Conservation (phyloP, 192 early-diverging fungal species). For the Coemansia sp. region DNA sequence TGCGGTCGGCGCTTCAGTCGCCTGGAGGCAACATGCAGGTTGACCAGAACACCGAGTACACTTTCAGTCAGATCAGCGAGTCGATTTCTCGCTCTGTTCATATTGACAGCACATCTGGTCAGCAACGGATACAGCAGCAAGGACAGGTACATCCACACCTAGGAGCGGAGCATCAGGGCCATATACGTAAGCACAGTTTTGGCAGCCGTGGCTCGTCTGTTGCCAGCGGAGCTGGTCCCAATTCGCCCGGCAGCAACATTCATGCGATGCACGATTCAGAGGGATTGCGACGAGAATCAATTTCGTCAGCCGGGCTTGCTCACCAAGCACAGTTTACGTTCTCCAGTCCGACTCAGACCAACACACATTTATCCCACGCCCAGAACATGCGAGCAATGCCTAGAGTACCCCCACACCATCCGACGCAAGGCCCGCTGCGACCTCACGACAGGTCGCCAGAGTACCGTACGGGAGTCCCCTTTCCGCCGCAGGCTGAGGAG, state of each 20-base stretch:
- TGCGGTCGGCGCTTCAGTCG: not conserved
- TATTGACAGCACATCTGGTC: not conserved
- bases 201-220: constrained; percentile 13
- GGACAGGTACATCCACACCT: not conserved
- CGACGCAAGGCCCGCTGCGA: not conserved
- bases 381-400: not conserved
- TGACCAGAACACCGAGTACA: constrained; percentile 1
- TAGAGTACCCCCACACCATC: not conserved
- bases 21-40: constrained; percentile 1
- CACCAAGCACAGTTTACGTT: constrained; percentile 45
- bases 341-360: constrained; percentile 15
- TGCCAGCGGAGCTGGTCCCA: constrained; percentile 1
- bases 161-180: not conserved
- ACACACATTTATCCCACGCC: not conserved
- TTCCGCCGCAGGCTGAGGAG: constrained; percentile 25
- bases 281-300: constrained; percentile 10
- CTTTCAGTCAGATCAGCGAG: constrained; percentile 8
- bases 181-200: constrained; percentile 1
- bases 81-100: not conserved
- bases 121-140: not conserved
- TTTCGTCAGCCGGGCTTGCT: constrained; percentile 29
- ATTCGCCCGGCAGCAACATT: not conserved
- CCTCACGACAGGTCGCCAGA: not conserved
- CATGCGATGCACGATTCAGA: not conserved
- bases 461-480: not conserved